These are phyloP conservation scores for Casaregolazyma suthepensis DNA, from an alignment of 1,139 yeast genomes.

Conservation along the genomic window DNA sequence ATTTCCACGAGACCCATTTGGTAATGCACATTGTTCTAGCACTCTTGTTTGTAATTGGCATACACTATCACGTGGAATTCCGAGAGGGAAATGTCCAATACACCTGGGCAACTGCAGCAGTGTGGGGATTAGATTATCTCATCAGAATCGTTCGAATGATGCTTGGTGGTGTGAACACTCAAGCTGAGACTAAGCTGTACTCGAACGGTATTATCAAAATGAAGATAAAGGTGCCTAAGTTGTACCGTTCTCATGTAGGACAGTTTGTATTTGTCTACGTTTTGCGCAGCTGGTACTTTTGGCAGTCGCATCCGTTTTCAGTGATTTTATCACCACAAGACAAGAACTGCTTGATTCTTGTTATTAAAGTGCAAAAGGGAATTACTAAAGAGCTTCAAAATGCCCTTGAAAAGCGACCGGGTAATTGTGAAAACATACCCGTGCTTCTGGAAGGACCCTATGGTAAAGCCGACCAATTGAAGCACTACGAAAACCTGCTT, in stretches of 20 bases:
- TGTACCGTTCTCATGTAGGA: slow-evolving; percentile 48
- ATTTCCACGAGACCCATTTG: slow-evolving; percentile 59
- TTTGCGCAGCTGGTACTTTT: slow-evolving; percentile 34
- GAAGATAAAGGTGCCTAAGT: slow-evolving; percentile 23
- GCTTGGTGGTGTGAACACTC: slow-evolving; percentile 38
- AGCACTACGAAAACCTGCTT: slow-evolving; percentile 45
- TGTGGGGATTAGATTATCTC: slow-evolving; percentile 40
- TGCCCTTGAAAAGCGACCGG: slow-evolving; percentile 14
- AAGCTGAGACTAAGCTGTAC: slow-evolving; percentile 33
- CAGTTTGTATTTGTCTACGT: slow-evolving; percentile 56
- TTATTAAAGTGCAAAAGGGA: slow-evolving; percentile 25
- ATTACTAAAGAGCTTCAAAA: slow-evolving; percentile 26
- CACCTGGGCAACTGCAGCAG: slow-evolving; percentile 32
- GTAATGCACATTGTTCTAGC: slow-evolving; percentile 54
- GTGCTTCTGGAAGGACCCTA: slow-evolving; percentile 53
- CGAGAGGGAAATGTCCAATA: slow-evolving; percentile 27
- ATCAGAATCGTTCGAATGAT: slow-evolving; percentile 34
- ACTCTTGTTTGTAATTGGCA: slow-evolving; percentile 47
- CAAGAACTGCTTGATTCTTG: slow-evolving; percentile 26
- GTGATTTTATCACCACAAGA: slow-evolving; percentile 32
- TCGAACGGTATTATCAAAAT: slow-evolving; percentile 27
- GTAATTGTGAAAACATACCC: slow-evolving; percentile 7
- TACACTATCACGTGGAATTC: slow-evolving; percentile 48
- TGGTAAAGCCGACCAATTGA: slow-evolving; percentile 44
- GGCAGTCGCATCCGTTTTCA: slow-evolving; percentile 70